phyloP scores from a whole-genome alignment of 176 grass and related monocot genomes.

The Oryza officinalis region DNA sequence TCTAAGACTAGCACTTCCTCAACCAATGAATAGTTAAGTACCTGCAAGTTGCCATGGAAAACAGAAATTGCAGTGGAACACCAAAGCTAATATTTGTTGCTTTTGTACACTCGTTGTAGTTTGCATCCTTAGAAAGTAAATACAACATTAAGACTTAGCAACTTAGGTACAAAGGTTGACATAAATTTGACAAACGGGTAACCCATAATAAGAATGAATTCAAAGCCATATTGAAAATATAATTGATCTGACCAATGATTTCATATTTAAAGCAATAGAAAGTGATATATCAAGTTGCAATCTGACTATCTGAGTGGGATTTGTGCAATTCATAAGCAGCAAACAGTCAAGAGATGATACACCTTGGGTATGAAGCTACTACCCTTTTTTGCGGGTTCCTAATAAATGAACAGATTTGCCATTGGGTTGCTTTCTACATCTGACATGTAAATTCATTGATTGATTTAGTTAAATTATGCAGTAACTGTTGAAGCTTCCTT shows the following conservation, averaged over 20 bases:
- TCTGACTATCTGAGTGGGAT: not conserved
- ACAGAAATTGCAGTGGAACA: not conserved
- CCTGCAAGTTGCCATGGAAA: not conserved
- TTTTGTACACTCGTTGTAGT: not conserved
- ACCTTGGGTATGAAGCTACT: not conserved
- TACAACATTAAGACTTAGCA: not conserved
- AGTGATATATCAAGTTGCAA: not conserved
- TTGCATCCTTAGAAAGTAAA: not conserved
- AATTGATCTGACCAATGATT: not conserved
- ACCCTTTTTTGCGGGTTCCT: not conserved
- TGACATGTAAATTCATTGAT: slow-evolving; percentile 5
- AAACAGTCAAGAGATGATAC: not conserved
- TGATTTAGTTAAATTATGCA: slow-evolving; percentile 1
- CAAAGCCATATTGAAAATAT: not conserved
- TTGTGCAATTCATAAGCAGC: slow-evolving; percentile 12
- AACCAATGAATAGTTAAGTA: not conserved
- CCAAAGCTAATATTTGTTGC: not conserved
- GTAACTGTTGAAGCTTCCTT: not conserved
- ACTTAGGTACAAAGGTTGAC: not conserved
- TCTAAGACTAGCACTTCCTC: not conserved
- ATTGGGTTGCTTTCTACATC: not conserved
- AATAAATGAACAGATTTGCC: not conserved
- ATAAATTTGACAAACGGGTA: not conserved
- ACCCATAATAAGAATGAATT: not conserved
- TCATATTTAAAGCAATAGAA: not conserved